These are phyloP conservation scores for Seiridium unicorne DNA, from an alignment of 2,329 filamentous ascomycete species.

Conservation along the genomic window DNA sequence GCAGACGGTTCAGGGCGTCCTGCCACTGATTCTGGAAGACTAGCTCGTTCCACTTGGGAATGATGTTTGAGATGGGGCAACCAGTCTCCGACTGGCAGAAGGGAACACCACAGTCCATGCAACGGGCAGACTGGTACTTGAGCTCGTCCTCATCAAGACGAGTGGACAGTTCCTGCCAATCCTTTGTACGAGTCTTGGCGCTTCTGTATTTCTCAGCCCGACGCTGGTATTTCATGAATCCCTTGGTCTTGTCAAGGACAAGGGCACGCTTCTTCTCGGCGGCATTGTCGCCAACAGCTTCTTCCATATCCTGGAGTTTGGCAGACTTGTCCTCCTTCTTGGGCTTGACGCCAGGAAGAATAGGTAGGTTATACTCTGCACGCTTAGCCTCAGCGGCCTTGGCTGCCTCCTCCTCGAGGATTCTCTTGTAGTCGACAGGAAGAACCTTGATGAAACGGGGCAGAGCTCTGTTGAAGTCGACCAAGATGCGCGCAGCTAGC, in stretches of 20 bases:
- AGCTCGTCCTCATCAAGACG: conserved; percentile 91
- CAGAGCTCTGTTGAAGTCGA: conserved; percentile 93
- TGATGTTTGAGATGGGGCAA: conserved; percentile 95
- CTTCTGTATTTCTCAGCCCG: conserved; percentile 91
- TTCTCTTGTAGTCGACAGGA: conserved; percentile 93
- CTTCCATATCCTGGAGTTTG: conserved; percentile 80
- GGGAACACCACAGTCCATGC: conserved; percentile 98
- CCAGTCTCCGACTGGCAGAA: conserved; percentile 97
- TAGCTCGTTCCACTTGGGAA: conserved; percentile 93
- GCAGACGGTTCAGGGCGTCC: conserved; percentile 84
- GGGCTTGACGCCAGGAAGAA: conserved; percentile 67
- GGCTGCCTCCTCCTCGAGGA: conserved; percentile 79
- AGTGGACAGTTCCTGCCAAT: conserved; percentile 88
- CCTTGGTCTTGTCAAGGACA: conserved; percentile 94
- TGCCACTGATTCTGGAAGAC: conserved; percentile 78
- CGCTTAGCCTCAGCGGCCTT: conserved; percentile 85
- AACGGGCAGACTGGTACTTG: conserved; percentile 93
- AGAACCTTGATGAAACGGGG: conserved; percentile 91
- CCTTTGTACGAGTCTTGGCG: conserved; percentile 79
- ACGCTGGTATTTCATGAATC: conserved; percentile 96
- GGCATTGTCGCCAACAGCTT: conserved; percentile 80
- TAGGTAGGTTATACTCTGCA: conserved; percentile 76
- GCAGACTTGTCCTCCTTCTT: conserved; percentile 69
- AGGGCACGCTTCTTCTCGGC: conserved; percentile 87
- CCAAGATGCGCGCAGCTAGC: conserved; percentile 83